Conservation (phyloP, 2,329 filamentous ascomycete genomes). For the Xylaria sp. region DNA sequence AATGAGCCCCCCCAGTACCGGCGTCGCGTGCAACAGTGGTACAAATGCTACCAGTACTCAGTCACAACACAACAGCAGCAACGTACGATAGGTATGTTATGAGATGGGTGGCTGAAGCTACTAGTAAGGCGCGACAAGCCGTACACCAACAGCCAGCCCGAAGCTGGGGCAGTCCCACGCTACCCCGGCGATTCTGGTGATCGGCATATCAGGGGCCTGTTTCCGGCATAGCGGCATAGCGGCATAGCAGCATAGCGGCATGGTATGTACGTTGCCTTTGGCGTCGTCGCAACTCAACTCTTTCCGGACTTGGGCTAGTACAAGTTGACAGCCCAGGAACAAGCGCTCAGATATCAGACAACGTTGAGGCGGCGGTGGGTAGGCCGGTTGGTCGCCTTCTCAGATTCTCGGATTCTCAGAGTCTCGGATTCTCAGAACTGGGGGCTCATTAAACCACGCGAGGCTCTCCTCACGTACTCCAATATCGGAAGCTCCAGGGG, state of each 20-base stretch:
- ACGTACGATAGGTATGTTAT: neutral
- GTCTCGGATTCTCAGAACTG: neutral
- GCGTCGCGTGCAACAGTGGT: neutral
- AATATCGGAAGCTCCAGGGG: neutral
- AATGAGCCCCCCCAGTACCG: neutral
- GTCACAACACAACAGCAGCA: neutral
- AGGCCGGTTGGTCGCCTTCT: neutral
- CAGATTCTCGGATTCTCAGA: neutral
- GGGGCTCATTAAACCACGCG: neutral
- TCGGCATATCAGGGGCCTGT: constrained; percentile 21
- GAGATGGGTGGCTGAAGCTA: constrained; percentile 5
- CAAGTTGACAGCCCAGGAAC: neutral
- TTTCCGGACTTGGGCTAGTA: neutral
- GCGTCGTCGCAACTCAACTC: constrained; percentile 11
- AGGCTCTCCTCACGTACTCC: neutral
- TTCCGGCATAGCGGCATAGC: constrained; percentile 12
- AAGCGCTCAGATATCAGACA: neutral
- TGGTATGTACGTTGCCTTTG: neutral
- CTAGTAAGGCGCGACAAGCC: constrained; percentile 3
- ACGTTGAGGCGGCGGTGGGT: neutral
- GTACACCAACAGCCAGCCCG: constrained; percentile 5
- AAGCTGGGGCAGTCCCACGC: constrained; percentile 20
- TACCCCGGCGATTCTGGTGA: constrained; percentile 25
- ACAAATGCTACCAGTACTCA: neutral
- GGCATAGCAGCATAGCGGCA: constrained; percentile 22